phyloP scores from a whole-genome alignment of 169 alveolate species.

The Plasmodium knowlesi region DNA sequence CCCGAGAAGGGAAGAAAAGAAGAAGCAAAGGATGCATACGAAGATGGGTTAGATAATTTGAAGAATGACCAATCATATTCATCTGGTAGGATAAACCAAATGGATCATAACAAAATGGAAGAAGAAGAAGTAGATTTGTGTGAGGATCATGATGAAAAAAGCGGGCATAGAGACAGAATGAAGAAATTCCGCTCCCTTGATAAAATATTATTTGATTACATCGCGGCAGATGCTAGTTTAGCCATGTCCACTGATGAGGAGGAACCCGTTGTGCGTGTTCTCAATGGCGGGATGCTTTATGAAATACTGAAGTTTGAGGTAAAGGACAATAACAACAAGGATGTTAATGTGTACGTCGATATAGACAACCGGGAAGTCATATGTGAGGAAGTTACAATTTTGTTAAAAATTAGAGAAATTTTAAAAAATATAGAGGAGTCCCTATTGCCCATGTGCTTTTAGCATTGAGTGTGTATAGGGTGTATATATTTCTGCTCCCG shows the following conservation, averaged over 20 bases:
- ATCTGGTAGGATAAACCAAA: not conserved
- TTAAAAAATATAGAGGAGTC: constrained; percentile 62
- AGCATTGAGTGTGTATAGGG: not conserved
- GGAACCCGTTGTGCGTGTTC: not conserved
- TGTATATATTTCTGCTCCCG: not conserved
- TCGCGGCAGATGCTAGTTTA: not conserved
- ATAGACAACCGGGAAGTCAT: constrained; percentile 65
- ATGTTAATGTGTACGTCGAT: constrained; percentile 57
- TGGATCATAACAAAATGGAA: not conserved
- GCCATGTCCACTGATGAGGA: constrained; percentile 19
- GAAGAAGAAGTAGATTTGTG: not conserved
- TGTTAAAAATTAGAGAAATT: constrained; percentile 54
- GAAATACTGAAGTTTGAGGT: constrained; percentile 63
- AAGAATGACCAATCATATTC: not conserved
- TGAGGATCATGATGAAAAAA: not conserved
- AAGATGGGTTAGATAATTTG: not conserved
- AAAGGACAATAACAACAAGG: constrained; percentile 31
- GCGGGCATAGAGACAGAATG: not conserved
- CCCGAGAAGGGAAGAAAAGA: not conserved
- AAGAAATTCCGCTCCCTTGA: constrained; percentile 12
- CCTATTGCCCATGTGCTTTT: constrained; percentile 63
- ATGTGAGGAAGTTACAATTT: constrained; percentile 31
- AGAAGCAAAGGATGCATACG: not conserved
- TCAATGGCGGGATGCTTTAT: not conserved
- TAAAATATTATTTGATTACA: constrained; percentile 20